These are phyloP conservation scores for Starmera quercuum DNA, from an alignment of 805 yeast genomes.

Conservation along the genomic window DNA sequence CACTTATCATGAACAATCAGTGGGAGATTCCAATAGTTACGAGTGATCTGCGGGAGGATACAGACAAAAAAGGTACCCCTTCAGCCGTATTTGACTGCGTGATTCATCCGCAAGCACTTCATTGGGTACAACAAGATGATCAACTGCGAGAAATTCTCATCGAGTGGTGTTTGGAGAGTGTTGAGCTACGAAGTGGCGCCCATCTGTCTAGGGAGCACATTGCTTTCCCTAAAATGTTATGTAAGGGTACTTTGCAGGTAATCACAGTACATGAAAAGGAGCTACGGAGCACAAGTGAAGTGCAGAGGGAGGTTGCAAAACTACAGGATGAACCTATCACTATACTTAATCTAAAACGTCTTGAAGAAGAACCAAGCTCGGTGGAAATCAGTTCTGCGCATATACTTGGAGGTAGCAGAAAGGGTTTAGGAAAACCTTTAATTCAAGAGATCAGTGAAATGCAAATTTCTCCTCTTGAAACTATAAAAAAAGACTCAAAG, in stretches of 20 bases:
- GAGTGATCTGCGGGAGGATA: conserved; percentile 43
- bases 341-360: conserved; percentile 33
- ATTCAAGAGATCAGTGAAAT: conserved; percentile 47
- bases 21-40: conserved; percentile 86
- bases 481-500: conserved; percentile 9
- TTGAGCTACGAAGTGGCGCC: conserved; percentile 48
- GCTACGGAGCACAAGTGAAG: conserved; percentile 28
- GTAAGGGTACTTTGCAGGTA: conserved; percentile 53
- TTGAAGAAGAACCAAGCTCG: conserved; percentile 14
- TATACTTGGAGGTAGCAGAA: conserved; percentile 13
- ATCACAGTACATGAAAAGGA: conserved; percentile 41
- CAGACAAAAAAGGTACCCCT: conserved; percentile 62
- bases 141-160: conserved; percentile 59
- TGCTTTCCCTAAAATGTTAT: conserved; percentile 60
- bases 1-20: conserved; percentile 55
- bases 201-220: conserved; percentile 53
- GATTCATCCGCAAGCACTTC: conserved; percentile 53
- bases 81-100: conserved; percentile 77
- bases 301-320: conserved; percentile 22
- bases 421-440: conserved; percentile 28
- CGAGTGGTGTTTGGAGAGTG: conserved; percentile 80
- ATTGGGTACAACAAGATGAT: conserved; percentile 49
- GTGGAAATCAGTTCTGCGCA: conserved; percentile 13
- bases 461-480: conserved; percentile 4
- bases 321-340: conserved; percentile 34